These are phyloP conservation scores for Solanum rostratum DNA, from an alignment of 257 asterid genomes.

Conservation along the genomic window DNA sequence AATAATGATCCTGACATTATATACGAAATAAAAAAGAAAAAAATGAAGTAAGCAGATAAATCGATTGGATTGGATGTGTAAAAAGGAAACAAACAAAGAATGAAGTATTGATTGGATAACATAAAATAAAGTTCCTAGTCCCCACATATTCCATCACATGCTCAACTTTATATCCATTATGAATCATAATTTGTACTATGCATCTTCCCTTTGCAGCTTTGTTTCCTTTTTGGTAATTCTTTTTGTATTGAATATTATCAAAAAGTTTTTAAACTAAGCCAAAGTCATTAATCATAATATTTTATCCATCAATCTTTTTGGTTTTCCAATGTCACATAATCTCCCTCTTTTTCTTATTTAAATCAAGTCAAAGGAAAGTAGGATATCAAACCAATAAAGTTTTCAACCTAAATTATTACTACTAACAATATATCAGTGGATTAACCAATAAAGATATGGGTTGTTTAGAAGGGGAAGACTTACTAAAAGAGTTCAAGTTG, in stretches of 20 bases:
- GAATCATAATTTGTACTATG: background rate
- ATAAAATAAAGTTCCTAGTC: background rate
- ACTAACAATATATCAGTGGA: background rate
- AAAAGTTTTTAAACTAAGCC: background rate
- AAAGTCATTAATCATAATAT: background rate
- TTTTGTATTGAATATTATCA: background rate
- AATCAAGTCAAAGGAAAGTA: background rate
- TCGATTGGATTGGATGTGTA: too few relatives aligned
- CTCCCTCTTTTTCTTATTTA: background rate
- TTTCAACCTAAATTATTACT: background rate
- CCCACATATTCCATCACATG: background rate
- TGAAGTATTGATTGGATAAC: background rate
- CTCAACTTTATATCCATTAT: background rate
- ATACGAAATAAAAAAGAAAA: too few relatives aligned
- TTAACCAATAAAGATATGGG: background rate
- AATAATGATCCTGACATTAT: fast-evolving
- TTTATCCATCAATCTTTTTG: background rate
- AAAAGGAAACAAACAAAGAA: too few relatives aligned
- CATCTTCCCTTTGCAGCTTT: background rate
- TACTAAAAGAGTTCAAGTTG: background rate
- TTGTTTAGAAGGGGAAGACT: background rate
- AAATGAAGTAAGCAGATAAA: too few relatives aligned
- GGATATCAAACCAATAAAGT: background rate
- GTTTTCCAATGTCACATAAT: background rate
- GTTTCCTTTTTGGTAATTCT: background rate